Conservation (phyloP, 75 land plant species). For the Picea glauca region DNA sequence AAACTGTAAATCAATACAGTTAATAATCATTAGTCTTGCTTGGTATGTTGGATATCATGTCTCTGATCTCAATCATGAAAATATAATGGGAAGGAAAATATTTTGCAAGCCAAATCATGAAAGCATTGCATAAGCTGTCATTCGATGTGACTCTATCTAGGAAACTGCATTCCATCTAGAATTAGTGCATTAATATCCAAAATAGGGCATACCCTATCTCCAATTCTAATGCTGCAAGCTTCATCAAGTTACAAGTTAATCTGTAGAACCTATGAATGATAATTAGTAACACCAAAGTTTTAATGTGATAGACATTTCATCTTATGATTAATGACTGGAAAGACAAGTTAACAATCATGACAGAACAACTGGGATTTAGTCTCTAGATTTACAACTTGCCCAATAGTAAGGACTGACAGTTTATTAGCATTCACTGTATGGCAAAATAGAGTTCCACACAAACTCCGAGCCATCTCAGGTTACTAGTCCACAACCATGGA, state of each 20-base stretch:
- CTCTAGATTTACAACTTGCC: background rate
- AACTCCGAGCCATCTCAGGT: too few relatives aligned
- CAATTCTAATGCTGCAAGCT: background rate
- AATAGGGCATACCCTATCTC: background rate
- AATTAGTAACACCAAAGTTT: background rate
- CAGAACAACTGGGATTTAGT: background rate
- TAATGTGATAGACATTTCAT: background rate
- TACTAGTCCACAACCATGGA: too few relatives aligned
- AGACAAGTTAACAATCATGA: background rate
- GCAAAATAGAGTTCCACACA: too few relatives aligned
- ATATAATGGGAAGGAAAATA: background rate
- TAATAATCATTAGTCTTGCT: background rate
- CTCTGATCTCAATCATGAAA: background rate
- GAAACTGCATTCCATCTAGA: background rate
- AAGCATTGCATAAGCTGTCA: background rate
- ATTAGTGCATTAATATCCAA: background rate
- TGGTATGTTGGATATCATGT: background rate
- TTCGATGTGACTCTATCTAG: background rate
- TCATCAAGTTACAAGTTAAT: background rate
- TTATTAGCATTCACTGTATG: background rate
- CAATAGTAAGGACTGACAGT: background rate
- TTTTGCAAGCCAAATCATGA: background rate
- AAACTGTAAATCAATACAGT: slow-evolving; percentile 2
- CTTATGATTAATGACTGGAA: background rate
- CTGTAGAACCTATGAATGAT: background rate